Base-by-base conservation (phyloP, 495 filamentous ascomycete species). In the Hypomontagnella submonticulosa region DNA sequence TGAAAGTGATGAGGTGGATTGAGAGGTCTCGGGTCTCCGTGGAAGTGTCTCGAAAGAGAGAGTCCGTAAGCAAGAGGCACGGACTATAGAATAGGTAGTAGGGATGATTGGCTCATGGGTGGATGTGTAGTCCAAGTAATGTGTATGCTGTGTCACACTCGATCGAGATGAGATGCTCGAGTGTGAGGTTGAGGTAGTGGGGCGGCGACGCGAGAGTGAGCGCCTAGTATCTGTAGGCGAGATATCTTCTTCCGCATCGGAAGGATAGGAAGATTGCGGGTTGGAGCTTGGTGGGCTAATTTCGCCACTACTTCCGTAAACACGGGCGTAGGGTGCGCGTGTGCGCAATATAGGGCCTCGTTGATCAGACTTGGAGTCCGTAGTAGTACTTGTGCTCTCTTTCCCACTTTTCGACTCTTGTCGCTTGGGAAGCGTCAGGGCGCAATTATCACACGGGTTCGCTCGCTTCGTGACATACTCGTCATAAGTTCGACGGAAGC, bases 1-100 rank as follows among this genome's bases (percentile, higher is more conserved):
- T 16, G 48, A 53, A 47, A 70, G 51, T 5, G 69, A 54, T n/a
- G 57, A 47, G 3, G 33, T 42, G 1, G 53, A 42, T 13, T 69
- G 71, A 12, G 69, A 41, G 10, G 77, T 77, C 23, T 77, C 75
- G 3, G 79, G 78, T 18, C 81, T 86, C 12, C 88, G 89, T 3
- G 94, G 93, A 1, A 96, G 86, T 3, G 88, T 88, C 70, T 97
- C 93, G 63, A 90, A 89, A 37, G 90, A 94, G 15, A 97, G 82
- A 0, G 93, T 93, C 55, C 92, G 90, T 63, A 97, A 85, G 57
- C 89, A 94, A 5, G 92, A 92, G 47, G 90, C 88, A 44, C 94
- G 90, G 30, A 97, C 84, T 20, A 93, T 85, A 15, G 93, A 90
- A 74, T 92, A 97, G n/a, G 90, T 89, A 4, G 80, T 77, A 10